Evolutionary conservation across 108 stramenopile genomes (phyloP).

Genomic region (Discostella stelligeroides): DNA sequence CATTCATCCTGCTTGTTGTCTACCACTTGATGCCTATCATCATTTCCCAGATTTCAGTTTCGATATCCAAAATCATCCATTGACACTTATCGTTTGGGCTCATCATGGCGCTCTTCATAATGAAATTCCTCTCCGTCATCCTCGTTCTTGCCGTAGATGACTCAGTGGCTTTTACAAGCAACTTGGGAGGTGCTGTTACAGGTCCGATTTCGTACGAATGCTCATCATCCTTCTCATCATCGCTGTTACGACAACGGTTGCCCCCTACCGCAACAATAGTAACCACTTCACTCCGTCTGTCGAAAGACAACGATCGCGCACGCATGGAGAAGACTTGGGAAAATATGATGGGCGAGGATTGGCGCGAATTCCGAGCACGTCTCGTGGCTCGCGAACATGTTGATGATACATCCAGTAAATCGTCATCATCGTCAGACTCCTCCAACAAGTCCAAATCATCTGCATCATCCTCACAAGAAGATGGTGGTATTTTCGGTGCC

Average conservation of each 20-base stretch:
- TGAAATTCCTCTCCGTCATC: conserved; percentile 8
- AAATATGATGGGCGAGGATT: conserved; percentile 83
- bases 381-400: conserved; percentile 75
- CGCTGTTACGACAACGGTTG: not conserved
- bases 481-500: conserved; percentile 68
- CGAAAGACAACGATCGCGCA: conserved; percentile 77
- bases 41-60: too few relatives aligned
- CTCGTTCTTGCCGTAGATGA: conserved; percentile 2
- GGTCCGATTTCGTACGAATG: not conserved
- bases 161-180: conserved; percentile 11
- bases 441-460: conserved; percentile 1
- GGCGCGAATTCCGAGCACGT: conserved; percentile 86
- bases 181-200: not conserved
- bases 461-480: conserved; percentile 10
- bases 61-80: too few relatives aligned
- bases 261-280: not conserved
- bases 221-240: not conserved
- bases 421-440: not conserved
- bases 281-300: conserved; percentile 12
- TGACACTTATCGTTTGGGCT: too few relatives aligned
- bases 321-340: conserved; percentile 78
- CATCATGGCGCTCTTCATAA: conserved; percentile 23
- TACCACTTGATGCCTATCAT: too few relatives aligned
- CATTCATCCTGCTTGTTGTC: too few relatives aligned
- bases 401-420: conserved; percentile 13